Percentiles rank a stretch among this genome's conserved stretches.
These are phyloP conservation scores for Cutaneotrichosporon arboriforme DNA, from an alignment of 1,284 basidiomycete species.

Conservation along the genomic window DNA sequence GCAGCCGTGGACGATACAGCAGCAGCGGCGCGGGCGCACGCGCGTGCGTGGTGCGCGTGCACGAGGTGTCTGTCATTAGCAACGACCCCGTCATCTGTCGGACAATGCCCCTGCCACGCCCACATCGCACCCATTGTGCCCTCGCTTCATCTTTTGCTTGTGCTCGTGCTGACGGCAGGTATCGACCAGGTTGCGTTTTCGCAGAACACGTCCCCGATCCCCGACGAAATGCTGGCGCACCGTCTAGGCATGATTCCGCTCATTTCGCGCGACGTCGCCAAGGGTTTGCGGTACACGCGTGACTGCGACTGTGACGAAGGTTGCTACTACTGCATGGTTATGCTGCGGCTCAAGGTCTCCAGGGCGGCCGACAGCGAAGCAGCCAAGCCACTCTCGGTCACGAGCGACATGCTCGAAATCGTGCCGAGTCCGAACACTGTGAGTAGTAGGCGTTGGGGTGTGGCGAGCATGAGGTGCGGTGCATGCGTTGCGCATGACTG, in stretches of 20 bases:
- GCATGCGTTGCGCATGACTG: constrained; percentile 6
- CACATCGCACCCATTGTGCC: too few species aligned
- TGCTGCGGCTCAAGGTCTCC: constrained; percentile 40
- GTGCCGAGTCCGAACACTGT: constrained; percentile 31
- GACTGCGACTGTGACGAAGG: constrained; percentile 50
- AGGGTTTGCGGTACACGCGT: constrained; percentile 64
- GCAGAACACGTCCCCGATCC: constrained; percentile 85
- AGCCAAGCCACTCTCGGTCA: constrained; percentile 38
- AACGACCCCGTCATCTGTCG: too few species aligned
- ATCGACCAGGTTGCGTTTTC: constrained; percentile 96
- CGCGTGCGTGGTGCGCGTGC: too few species aligned
- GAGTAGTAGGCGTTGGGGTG: too few species aligned
- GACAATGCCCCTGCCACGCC: too few species aligned
- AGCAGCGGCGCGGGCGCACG: too few species aligned
- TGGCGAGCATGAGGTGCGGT: too few species aligned
- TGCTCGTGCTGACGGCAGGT: constrained; percentile 53
- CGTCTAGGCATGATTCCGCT: constrained; percentile 92
- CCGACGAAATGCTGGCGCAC: constrained; percentile 97
- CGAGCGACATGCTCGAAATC: constrained; percentile 46
- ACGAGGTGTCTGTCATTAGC: too few species aligned
- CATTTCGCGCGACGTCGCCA: constrained; percentile 74
- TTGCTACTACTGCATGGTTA: constrained; percentile 48
- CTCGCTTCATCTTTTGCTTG: not conserved
- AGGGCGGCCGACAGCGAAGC: constrained; percentile 21
- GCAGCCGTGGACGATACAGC: too few species aligned